phyloP scores from a whole-genome alignment of 2,329 filamentous ascomycete species.

The Aulographum hederae region DNA sequence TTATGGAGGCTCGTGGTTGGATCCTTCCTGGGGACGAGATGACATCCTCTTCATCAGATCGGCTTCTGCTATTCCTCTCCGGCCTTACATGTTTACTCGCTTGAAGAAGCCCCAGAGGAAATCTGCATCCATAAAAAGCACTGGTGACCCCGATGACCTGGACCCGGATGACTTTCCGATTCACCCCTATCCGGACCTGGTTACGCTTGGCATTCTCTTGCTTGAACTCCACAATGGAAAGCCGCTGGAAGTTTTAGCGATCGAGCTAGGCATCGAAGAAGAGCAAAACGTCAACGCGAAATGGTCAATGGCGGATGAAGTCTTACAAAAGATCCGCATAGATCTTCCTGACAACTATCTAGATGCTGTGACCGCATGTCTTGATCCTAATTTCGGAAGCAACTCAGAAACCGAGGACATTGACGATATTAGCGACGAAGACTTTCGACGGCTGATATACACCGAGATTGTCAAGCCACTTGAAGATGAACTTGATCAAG shows the following conservation, averaged over 20 bases:
- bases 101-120: not conserved
- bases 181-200: constrained; percentile 3
- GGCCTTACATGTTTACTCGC: not conserved
- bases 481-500: constrained; percentile 3
- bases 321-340: not conserved
- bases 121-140: too few species aligned
- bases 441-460: constrained; percentile 2
- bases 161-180: too few species aligned
- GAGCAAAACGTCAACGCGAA: not conserved
- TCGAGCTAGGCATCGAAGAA: not conserved
- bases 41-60: too few species aligned
- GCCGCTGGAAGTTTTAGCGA: constrained; percentile 2
- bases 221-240: constrained; percentile 5
- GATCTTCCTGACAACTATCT: constrained; percentile 1
- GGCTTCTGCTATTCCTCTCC: too few species aligned
- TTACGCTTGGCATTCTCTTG: constrained; percentile 6
- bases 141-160: too few species aligned
- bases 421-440: constrained; percentile 1
- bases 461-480: constrained; percentile 1
- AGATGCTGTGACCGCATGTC: not conserved
- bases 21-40: too few species aligned
- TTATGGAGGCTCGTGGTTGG: too few species aligned
- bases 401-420: too few species aligned
- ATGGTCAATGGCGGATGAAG: not conserved
- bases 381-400: constrained; percentile 3